These are phyloP conservation scores for Lodderomyces oxycetoniae DNA, from an alignment of 1,139 yeast species.

Conservation along the genomic window DNA sequence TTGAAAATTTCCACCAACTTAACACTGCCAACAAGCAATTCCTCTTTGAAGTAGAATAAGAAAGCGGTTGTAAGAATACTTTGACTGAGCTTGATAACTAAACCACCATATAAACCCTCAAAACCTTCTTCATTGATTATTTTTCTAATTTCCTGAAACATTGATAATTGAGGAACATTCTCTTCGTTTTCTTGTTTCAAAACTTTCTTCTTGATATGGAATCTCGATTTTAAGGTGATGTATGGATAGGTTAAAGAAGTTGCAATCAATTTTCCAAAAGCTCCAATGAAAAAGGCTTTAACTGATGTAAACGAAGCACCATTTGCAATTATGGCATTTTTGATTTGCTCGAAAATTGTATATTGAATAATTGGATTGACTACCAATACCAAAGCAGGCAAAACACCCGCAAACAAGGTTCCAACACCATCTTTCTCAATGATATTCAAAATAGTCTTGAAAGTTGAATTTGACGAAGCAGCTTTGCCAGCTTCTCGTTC, in stretches of 20 bases:
- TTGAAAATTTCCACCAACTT: slow-evolving; percentile 38
- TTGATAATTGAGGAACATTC: slow-evolving; percentile 30
- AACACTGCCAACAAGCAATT: slow-evolving; percentile 54
- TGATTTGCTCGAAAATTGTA: slow-evolving; percentile 84
- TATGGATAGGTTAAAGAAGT: slow-evolving; percentile 87
- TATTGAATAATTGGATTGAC: slow-evolving; percentile 88
- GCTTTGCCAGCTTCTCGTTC: slow-evolving; percentile 3
- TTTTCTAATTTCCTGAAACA: slow-evolving; percentile 42
- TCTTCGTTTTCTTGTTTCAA: slow-evolving; percentile 18
- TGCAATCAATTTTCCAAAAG: slow-evolving; percentile 82
- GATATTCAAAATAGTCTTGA: slow-evolving; percentile 56
- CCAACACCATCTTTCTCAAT: slow-evolving; percentile 64
- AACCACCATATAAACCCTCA: slow-evolving; percentile 75
- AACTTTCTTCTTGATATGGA: slow-evolving; percentile 61
- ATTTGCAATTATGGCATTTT: slow-evolving; percentile 58
- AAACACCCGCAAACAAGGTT: slow-evolving; percentile 76
- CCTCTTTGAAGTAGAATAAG: slow-evolving; percentile 87
- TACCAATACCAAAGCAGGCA: slow-evolving; percentile 83
- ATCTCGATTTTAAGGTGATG: slow-evolving; percentile 81
- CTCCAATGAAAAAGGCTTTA: slow-evolving; percentile 84
- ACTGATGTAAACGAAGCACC: slow-evolving; percentile 50
- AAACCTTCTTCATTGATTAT: slow-evolving; percentile 68
- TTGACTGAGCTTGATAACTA: slow-evolving; percentile 74
- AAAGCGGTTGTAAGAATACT: slow-evolving; percentile 87
- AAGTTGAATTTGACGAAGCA: slow-evolving; percentile 35